Conservation (phyloP, 495 filamentous ascomycete species). For the Hypoxylon intermedium region DNA sequence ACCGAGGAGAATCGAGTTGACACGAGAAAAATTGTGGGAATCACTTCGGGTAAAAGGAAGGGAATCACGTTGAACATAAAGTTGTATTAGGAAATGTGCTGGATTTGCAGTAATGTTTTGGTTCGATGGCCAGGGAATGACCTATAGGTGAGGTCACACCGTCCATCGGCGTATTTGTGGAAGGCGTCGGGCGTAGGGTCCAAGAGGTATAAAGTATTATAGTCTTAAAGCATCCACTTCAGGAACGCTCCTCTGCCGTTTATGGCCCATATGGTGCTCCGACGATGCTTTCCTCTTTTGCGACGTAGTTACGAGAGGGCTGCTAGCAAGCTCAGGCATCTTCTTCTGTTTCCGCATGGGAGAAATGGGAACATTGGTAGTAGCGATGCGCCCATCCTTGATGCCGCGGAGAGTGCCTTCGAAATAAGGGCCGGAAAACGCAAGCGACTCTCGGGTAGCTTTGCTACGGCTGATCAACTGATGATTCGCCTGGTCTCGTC, state of each 20-base stretch:
- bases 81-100: constrained; percentile 5
- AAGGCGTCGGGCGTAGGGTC: constrained; percentile 19
- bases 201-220: constrained; percentile 12
- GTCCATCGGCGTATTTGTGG: constrained; percentile 41
- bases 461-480: constrained; percentile 69
- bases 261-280: constrained; percentile 50
- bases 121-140: constrained; percentile 45
- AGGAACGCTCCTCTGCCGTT: constrained; percentile 58
- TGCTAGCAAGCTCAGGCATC: constrained; percentile 45
- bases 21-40: neutral
- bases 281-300: constrained; percentile 60
- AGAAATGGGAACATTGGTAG: constrained; percentile 62
- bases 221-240: constrained; percentile 45
- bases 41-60: neutral
- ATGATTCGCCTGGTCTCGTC: constrained; percentile 76
- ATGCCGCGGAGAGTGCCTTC: constrained; percentile 60
- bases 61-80: constrained; percentile 8
- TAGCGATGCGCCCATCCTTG: constrained; percentile 61
- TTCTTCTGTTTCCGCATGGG: constrained; percentile 59
- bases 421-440: constrained; percentile 60
- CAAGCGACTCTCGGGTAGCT: constrained; percentile 59
- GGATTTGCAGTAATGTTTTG: constrained; percentile 7
- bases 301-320: constrained; percentile 48
- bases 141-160: constrained; percentile 39
- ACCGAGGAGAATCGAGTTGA: neutral